Evolutionary conservation across 495 filamentous ascomycete species (phyloP).

Genomic region (Aspergillus incahuasiensis): DNA sequence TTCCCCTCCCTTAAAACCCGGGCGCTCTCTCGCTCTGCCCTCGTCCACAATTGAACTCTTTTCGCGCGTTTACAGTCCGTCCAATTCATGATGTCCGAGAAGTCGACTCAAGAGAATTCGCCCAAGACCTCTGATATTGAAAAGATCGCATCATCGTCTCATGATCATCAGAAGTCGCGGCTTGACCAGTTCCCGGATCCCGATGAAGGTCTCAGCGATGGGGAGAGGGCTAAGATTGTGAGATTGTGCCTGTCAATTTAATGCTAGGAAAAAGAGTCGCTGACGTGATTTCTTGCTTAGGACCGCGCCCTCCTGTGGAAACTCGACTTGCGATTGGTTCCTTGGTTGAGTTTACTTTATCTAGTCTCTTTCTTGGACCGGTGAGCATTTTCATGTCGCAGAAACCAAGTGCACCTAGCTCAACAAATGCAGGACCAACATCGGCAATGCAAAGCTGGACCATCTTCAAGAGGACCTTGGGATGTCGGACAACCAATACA

Average conservation of each 20-base stretch:
- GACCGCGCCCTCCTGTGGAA: conserved; percentile 65
- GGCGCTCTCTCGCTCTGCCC: no score
- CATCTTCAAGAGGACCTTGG: conserved; percentile 60
- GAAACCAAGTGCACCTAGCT: conserved; percentile 10
- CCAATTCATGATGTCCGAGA: conserved; percentile 11
- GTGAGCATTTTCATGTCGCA: conserved; percentile 1
- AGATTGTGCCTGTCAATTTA: conserved; percentile 19
- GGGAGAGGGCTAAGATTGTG: conserved; percentile 65
- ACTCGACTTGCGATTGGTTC: conserved; percentile 66
- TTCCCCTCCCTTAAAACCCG: conserved; percentile 2
- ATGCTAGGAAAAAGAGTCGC: no score
- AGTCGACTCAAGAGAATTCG: conserved; percentile 14
- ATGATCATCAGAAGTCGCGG: conserved; percentile 7
- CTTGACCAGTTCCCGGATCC: conserved; percentile 49
- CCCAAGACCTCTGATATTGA: conserved; percentile 23
- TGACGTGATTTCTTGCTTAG: conserved; percentile 29
- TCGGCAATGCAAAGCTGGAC: conserved; percentile 85
- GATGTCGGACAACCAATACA: conserved; percentile 69
- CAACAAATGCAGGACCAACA: conserved; percentile 54
- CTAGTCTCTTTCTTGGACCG: conserved; percentile 81
- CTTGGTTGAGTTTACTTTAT: conserved; percentile 83
- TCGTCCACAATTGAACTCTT: no score
- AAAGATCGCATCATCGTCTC: conserved; percentile 5
- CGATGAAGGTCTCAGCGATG: conserved; percentile 62
- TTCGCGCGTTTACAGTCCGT: background rate